Conservation (phyloP, 164 flowering plant genomes). For the Paratinospora sagittata region DNA sequence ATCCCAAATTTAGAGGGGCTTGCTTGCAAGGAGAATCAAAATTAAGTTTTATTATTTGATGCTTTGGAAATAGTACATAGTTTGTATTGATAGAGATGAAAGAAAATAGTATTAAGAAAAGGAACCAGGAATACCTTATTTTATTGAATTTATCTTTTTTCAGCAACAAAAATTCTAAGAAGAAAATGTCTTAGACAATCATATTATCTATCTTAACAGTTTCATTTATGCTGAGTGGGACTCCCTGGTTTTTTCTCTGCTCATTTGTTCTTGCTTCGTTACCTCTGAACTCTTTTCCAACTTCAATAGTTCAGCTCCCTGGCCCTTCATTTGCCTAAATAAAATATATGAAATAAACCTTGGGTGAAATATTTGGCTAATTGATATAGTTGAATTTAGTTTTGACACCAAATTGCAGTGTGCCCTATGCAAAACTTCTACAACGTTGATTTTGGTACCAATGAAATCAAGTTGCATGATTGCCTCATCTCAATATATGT, state of each 20-base stretch:
- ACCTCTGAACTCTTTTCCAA: not conserved
- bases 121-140: no score
- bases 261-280: not conserved
- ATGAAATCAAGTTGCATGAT: not conserved
- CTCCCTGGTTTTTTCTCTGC: not conserved
- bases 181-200: no score
- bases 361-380: not conserved
- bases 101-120: no score
- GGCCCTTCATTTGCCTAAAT: not conserved
- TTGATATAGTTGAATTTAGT: not conserved
- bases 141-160: no score
- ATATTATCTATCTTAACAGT: no score
- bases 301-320: no score
- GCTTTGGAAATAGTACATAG: no score
- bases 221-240: not conserved
- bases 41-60: no score
- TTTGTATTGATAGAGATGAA: no score
- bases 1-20: no score
- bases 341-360: not conserved
- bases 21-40: no score
- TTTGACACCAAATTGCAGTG: not conserved
- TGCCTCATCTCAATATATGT: not conserved
- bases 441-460: not conserved
- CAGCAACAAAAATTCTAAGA: no score
- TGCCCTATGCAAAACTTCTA: not conserved